Conservation (phyloP, 2,329 filamentous ascomycete species). For the Gnomoniopsis smithogilvyi region DNA sequence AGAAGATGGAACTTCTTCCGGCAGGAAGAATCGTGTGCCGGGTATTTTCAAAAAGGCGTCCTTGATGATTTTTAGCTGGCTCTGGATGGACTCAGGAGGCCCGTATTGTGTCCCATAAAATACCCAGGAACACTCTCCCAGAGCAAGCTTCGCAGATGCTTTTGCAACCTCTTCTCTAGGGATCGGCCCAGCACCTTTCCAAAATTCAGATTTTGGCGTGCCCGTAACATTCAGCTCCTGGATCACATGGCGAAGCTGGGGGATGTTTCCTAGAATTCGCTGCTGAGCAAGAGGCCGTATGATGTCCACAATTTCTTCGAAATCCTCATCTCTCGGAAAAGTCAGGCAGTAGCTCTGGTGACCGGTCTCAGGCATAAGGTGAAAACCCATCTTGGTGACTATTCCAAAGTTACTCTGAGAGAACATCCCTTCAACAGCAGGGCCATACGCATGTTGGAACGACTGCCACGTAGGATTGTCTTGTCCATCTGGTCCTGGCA, state of each 20-base stretch:
- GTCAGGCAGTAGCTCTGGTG: constrained; percentile 38
- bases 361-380: constrained; percentile 32
- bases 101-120: constrained; percentile 42
- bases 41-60: constrained; percentile 30
- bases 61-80: constrained; percentile 29
- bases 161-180: constrained; percentile 28
- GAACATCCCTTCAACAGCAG: constrained; percentile 43
- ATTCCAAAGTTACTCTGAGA: constrained; percentile 50
- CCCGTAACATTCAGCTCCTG: constrained; percentile 43
- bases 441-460: constrained; percentile 38
- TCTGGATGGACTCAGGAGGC: constrained; percentile 24
- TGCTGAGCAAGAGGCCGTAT: constrained; percentile 33
- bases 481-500: constrained; percentile 35
- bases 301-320: constrained; percentile 32
- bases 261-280: constrained; percentile 46
- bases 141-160: constrained; percentile 32
- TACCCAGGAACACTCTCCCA: constrained; percentile 43
- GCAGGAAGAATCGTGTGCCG: constrained; percentile 32
- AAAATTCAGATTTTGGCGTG: constrained; percentile 30
- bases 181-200: constrained; percentile 25
- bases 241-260: constrained; percentile 40
- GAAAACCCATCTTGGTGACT: constrained; percentile 52
- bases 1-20: constrained; percentile 32
- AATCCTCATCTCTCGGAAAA: constrained; percentile 33
- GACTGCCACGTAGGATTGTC: constrained; percentile 37